These are phyloP conservation scores for Eucalyptus caleyi DNA, from an alignment of 345 rosid genomes.

Conservation along the genomic window DNA sequence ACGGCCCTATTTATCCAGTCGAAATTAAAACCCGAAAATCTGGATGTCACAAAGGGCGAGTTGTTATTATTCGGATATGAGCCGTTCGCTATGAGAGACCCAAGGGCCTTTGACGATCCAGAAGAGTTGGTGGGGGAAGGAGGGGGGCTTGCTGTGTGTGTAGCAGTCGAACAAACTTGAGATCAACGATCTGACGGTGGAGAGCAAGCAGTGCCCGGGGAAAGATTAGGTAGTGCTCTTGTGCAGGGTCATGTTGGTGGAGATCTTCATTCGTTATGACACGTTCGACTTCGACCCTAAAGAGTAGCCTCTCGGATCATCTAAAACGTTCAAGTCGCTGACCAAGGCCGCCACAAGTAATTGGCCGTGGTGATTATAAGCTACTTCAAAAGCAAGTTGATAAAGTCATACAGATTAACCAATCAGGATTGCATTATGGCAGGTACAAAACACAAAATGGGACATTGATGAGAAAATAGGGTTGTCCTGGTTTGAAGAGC, in stretches of 20 bases:
- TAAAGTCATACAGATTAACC: neutral
- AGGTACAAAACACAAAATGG: neutral
- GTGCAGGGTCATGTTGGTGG: conserved; percentile 11
- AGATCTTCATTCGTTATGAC: conserved; percentile 34
- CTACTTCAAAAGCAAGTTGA: neutral
- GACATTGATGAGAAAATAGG: neutral
- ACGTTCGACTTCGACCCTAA: conserved; percentile 17
- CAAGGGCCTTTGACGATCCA: conserved; percentile 12
- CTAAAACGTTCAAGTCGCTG: conserved; percentile 28
- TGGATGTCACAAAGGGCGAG: conserved; percentile 38
- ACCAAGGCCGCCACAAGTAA: conserved; percentile 3
- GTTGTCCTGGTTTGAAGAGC: neutral
- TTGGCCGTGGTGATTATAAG: neutral
- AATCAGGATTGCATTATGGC: neutral
- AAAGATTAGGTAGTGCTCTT: too few species aligned
- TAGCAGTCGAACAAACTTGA: too few species aligned
- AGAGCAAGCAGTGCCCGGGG: too few species aligned
- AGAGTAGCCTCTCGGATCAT: neutral
- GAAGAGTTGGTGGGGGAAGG: conserved; percentile 26
- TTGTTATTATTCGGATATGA: conserved; percentile 38
- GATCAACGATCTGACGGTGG: too few species aligned
- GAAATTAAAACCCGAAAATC: too few species aligned
- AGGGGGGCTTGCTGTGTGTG: too few species aligned
- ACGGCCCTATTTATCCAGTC: too few species aligned
- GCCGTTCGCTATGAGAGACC: conserved; percentile 26